Evolutionary conservation across 306 rosid genomes (phyloP).

Genomic region (Albizia julibrissin): DNA sequence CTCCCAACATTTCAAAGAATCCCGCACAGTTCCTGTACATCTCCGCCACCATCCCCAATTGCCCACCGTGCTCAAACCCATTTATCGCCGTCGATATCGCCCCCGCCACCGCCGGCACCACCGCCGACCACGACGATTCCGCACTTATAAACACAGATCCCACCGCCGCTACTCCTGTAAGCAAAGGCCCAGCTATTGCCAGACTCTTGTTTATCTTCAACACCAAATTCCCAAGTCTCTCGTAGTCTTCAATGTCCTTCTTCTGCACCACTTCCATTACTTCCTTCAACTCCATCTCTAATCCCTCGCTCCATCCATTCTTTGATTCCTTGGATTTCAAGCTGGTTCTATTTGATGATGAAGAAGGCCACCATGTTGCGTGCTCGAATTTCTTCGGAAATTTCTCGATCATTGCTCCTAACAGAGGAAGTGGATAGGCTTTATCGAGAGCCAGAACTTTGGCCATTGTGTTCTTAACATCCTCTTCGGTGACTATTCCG

Average conservation of each 20-base stretch:
- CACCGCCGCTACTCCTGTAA: constrained; percentile 64
- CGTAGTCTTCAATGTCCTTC: constrained; percentile 75
- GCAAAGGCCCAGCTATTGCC: constrained; percentile 74
- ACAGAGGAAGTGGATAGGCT: constrained; percentile 85
- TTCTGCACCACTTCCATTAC: constrained; percentile 56
- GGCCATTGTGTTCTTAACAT: constrained; percentile 51
- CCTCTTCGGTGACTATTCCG: constrained; percentile 33
- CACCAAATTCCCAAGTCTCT: constrained; percentile 65
- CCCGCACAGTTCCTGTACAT: constrained; percentile 71
- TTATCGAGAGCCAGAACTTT: constrained; percentile 64
- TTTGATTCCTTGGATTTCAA: neutral
- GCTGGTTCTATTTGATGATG: neutral
- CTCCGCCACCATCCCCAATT: constrained; percentile 81
- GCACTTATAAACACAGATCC: constrained; percentile 52
- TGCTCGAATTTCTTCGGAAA: constrained; percentile 63
- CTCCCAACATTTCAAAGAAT: constrained; percentile 50
- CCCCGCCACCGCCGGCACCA: constrained; percentile 57
- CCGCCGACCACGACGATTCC: constrained; percentile 39
- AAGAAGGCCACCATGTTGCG: constrained; percentile 80
- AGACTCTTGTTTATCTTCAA: constrained; percentile 64
- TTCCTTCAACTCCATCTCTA: constrained; percentile 57
- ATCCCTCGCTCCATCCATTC: constrained; percentile 74
- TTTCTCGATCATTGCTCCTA: constrained; percentile 86
- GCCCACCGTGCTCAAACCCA: constrained; percentile 66
- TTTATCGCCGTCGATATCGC: constrained; percentile 57